These are phyloP conservation scores for Phaffia tasmanica DNA, from an alignment of 768 basidiomycete species.

Conservation along the genomic window DNA sequence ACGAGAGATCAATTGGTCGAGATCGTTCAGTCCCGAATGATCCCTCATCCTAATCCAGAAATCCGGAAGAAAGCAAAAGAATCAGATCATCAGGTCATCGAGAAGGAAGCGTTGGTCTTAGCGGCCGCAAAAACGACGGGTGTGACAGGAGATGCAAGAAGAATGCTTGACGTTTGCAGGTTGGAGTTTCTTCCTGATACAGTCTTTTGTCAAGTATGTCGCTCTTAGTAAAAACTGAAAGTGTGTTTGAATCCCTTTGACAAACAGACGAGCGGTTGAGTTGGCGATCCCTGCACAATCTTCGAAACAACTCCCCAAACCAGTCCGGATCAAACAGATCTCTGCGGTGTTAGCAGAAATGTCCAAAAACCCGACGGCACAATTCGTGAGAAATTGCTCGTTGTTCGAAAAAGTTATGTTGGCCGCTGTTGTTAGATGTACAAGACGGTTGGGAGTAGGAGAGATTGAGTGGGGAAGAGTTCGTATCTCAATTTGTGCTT, in stretches of 20 bases:
- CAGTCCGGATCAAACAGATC: constrained; percentile 61
- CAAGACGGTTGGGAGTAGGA: constrained; percentile 70
- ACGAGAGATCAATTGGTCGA: constrained; percentile 61
- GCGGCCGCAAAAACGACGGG: constrained; percentile 67
- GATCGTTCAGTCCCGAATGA: constrained; percentile 75
- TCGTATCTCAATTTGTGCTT: constrained; percentile 28
- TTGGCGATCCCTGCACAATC: constrained; percentile 41
- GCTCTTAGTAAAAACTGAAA: not conserved
- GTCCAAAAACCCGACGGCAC: constrained; percentile 83
- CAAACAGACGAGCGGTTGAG: constrained; percentile 65
- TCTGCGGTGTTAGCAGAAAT: constrained; percentile 67
- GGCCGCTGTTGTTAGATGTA: constrained; percentile 66
- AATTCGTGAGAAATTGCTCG: constrained; percentile 68
- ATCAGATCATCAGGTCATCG: constrained; percentile 44
- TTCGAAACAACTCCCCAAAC: constrained; percentile 33
- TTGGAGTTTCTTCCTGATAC: constrained; percentile 35
- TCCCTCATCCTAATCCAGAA: constrained; percentile 34
- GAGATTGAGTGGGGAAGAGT: constrained; percentile 80
- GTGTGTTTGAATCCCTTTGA: not conserved
- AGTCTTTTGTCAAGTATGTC: not conserved
- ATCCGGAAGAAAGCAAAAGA: constrained; percentile 35
- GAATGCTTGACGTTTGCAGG: constrained; percentile 88
- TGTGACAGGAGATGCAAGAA: constrained; percentile 86
- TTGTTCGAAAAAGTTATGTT: constrained; percentile 83
- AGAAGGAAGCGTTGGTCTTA: constrained; percentile 67